Evolutionary conservation across 805 yeast genomes (phyloP).

Genomic region (Candida multigemmis): DNA sequence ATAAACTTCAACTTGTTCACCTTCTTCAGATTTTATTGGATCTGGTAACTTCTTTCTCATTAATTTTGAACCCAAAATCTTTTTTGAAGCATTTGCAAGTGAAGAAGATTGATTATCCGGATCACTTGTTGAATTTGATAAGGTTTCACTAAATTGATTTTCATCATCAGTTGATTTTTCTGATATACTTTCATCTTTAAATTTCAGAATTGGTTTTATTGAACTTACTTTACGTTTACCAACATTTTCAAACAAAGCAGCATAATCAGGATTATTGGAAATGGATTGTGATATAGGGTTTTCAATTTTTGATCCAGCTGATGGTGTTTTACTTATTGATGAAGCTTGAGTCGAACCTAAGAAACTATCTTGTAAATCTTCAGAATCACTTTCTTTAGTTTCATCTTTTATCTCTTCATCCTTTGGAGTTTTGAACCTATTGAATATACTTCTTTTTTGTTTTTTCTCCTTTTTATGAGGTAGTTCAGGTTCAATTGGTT

Average conservation of each 20-base stretch:
- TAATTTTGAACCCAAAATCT: conserved; percentile 31
- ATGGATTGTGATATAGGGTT: conserved; percentile 7
- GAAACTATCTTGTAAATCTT: background rate
- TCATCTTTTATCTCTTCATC: conserved; percentile 7
- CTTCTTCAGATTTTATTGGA: conserved; percentile 9
- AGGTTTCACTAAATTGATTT: background rate
- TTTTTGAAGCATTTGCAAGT: conserved; percentile 26
- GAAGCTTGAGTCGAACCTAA: conserved; percentile 6
- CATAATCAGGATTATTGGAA: conserved; percentile 29
- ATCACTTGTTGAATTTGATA: background rate
- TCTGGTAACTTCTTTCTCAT: conserved; percentile 17
- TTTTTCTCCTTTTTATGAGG: conserved; percentile 23
- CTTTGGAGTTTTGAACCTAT: conserved; percentile 23
- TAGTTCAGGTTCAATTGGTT: too few relatives aligned
- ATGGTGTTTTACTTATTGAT: conserved; percentile 12
- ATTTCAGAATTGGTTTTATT: conserved; percentile 4
- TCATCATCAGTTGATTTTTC: background rate
- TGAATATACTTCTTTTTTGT: conserved; percentile 27
- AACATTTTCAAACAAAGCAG: conserved; percentile 33
- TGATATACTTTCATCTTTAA: background rate
- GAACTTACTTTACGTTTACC: conserved; percentile 24
- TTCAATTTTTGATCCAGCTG: conserved; percentile 10
- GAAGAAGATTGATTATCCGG: conserved; percentile 6
- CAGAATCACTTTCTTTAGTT: conserved; percentile 5
- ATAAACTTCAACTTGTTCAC: conserved; percentile 31